Evolutionary conservation across 192 early-diverging fungal species (phyloP).

Genomic region (Podila clonocystis): DNA sequence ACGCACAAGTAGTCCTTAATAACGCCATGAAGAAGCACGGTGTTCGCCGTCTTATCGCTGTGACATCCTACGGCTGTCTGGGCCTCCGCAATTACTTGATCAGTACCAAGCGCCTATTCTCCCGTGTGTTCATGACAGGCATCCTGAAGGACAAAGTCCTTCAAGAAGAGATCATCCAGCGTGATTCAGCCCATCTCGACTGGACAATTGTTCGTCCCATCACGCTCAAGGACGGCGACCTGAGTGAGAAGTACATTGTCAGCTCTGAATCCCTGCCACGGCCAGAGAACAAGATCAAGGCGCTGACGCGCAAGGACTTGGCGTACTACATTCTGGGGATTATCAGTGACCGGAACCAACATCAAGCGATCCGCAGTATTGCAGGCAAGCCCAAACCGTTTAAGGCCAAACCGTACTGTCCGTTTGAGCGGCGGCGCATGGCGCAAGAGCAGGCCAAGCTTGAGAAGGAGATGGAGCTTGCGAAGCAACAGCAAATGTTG

Average conservation of each 20-base stretch:
- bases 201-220: slow-evolving; percentile 55
- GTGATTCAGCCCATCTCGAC: slow-evolving; percentile 34
- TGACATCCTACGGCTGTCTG: slow-evolving; percentile 39
- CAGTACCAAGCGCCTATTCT: slow-evolving; percentile 37
- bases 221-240: slow-evolving; percentile 44
- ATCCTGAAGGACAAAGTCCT: slow-evolving; percentile 51
- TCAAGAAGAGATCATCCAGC: slow-evolving; percentile 49
- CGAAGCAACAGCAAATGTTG: neutral
- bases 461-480: neutral
- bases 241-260: slow-evolving; percentile 33
- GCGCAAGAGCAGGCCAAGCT: slow-evolving; percentile 1
- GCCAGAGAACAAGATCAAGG: slow-evolving; percentile 26
- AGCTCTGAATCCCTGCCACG: slow-evolving; percentile 28
- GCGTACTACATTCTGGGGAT: slow-evolving; percentile 45
- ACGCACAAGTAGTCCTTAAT: slow-evolving; percentile 44
- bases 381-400: slow-evolving; percentile 32
- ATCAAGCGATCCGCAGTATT: slow-evolving; percentile 35
- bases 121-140: slow-evolving; percentile 46
- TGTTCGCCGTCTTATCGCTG: slow-evolving; percentile 42
- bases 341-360: slow-evolving; percentile 14
- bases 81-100: slow-evolving; percentile 46
- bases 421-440: slow-evolving; percentile 18
- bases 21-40: slow-evolving; percentile 50
- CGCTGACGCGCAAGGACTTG: slow-evolving; percentile 39
- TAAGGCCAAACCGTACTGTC: slow-evolving; percentile 18